Evolutionary conservation across 2,329 filamentous ascomycete genomes (phyloP).

Genomic region (Diaporthe australafricana): DNA sequence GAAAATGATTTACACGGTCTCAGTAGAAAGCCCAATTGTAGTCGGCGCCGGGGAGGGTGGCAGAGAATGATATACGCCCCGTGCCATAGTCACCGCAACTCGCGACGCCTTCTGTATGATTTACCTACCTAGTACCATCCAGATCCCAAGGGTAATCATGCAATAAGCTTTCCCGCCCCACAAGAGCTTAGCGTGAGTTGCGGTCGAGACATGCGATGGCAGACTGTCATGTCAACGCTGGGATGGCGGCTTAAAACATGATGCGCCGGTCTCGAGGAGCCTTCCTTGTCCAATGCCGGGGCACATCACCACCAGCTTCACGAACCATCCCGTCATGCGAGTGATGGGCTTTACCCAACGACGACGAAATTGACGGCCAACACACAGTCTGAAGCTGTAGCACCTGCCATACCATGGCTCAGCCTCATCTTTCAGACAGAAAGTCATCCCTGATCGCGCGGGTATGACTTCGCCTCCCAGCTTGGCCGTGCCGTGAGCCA

Average conservation of each 20-base stretch:
- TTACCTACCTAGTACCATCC: constrained; percentile 23
- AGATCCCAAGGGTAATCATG: constrained; percentile 22
- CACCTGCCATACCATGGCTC: background rate
- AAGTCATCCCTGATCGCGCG: background rate
- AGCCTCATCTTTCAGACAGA: background rate
- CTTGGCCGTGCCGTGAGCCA: constrained; percentile 1
- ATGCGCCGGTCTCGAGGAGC: constrained; percentile 1
- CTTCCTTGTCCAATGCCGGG: constrained; percentile 14
- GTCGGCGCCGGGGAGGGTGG: background rate
- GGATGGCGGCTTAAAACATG: constrained; percentile 23
- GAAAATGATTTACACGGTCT: constrained; percentile 29
- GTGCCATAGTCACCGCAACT: constrained; percentile 5
- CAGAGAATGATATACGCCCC: constrained; percentile 27
- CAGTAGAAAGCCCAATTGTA: constrained; percentile 3
- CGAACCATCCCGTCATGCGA: background rate
- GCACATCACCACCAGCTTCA: background rate
- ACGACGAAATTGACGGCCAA: background rate
- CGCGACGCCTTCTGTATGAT: constrained; percentile 26
- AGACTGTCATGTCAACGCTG: constrained; percentile 5
- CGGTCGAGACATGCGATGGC: constrained; percentile 20
- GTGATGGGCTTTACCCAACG: background rate
- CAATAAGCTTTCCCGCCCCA: constrained; percentile 19
- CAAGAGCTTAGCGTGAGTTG: constrained; percentile 1
- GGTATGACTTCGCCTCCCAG: background rate
- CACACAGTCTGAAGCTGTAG: background rate